Percentiles rank a stretch among this genome's conserved stretches.
Conservation (phyloP, 1,139 yeast genomes). For the Suhomyces ambrosiae region DNA sequence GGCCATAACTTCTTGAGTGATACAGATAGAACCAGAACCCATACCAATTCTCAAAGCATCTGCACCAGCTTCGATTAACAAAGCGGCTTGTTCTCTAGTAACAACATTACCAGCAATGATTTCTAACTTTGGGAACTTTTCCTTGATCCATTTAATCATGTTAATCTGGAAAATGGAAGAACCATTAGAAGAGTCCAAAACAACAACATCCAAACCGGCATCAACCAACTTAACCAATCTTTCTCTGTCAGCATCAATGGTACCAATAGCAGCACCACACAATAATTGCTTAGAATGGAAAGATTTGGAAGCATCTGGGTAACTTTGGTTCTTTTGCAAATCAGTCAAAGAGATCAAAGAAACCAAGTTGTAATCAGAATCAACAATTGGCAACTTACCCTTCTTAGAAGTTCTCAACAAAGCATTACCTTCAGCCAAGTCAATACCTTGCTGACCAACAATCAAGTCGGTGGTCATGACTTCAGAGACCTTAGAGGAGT, state of each 20-base stretch:
- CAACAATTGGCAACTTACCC: slow-evolving; percentile 96
- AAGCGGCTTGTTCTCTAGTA: slow-evolving; percentile 98
- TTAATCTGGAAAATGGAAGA: slow-evolving; percentile 92
- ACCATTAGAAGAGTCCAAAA: slow-evolving; percentile 96
- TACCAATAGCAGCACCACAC: slow-evolving; percentile 99
- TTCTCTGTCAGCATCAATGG: slow-evolving; percentile 82
- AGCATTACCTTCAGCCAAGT: slow-evolving; percentile 83
- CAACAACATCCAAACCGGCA: slow-evolving; percentile 97
- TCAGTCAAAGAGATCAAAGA: slow-evolving; percentile 94
- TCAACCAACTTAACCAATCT: slow-evolving; percentile 84
- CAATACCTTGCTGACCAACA: slow-evolving; percentile 81
- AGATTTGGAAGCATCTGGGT: slow-evolving; percentile 94
- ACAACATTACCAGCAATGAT: slow-evolving; percentile 98
- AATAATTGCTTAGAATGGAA: slow-evolving; percentile 90
- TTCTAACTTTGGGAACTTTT: slow-evolving; percentile 74
- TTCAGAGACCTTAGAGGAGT: slow-evolving; percentile 60
- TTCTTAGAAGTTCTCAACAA: slow-evolving; percentile 90
- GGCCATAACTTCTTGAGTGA: slow-evolving; percentile 99
- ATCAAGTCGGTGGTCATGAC: slow-evolving; percentile 90
- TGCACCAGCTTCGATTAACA: slow-evolving; percentile 92
- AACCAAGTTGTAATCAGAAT: slow-evolving; percentile 70
- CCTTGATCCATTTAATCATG: slow-evolving; percentile 90
- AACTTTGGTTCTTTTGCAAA: slow-evolving; percentile 91
- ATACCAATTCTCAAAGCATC: slow-evolving; percentile 98
- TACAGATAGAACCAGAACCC: slow-evolving; percentile 99